Percentiles rank a stretch among this genome's conserved stretches.
phyloP scores from a whole-genome alignment of 805 yeast species.

The Lipomyces japonicus region DNA sequence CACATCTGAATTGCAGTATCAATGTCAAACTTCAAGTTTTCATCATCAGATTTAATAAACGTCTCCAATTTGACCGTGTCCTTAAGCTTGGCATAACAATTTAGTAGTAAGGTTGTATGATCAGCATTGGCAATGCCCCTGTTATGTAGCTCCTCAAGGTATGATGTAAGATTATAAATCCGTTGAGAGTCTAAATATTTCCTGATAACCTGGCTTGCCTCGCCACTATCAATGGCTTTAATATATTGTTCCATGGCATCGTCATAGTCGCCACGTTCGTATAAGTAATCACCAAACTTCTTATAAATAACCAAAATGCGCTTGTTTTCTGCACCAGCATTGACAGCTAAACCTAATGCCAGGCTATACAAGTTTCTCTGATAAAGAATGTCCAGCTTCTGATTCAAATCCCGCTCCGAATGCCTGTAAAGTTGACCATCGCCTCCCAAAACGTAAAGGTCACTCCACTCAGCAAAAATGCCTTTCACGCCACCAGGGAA shows the following conservation, averaged over 20 bases:
- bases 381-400: slow-evolving; percentile 63
- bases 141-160: slow-evolving; percentile 58
- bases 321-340: slow-evolving; percentile 35
- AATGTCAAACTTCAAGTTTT: slow-evolving; percentile 52
- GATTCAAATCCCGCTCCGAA: slow-evolving; percentile 61
- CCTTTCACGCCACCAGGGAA: slow-evolving; percentile 63
- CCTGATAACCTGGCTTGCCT: slow-evolving; percentile 72
- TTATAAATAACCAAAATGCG: slow-evolving; percentile 38
- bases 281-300: slow-evolving; percentile 69
- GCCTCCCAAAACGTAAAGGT: slow-evolving; percentile 58
- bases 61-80: slow-evolving; percentile 52
- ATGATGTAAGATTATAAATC: slow-evolving; percentile 58
- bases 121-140: slow-evolving; percentile 61
- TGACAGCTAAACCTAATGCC: slow-evolving; percentile 64
- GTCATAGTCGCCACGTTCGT: slow-evolving; percentile 57
- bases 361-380: slow-evolving; percentile 67
- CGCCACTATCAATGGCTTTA: slow-evolving; percentile 51
- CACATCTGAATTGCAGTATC: slow-evolving; percentile 65
- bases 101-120: slow-evolving; percentile 74
- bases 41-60: slow-evolving; percentile 50
- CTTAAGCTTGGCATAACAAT: slow-evolving; percentile 75
- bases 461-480: slow-evolving; percentile 54
- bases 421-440: slow-evolving; percentile 73
- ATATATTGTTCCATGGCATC: slow-evolving; percentile 75
- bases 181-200: slow-evolving; percentile 75